Evolutionary conservation across 345 rosid genomes (phyloP).

Genomic region (Arabis hirsuta): DNA sequence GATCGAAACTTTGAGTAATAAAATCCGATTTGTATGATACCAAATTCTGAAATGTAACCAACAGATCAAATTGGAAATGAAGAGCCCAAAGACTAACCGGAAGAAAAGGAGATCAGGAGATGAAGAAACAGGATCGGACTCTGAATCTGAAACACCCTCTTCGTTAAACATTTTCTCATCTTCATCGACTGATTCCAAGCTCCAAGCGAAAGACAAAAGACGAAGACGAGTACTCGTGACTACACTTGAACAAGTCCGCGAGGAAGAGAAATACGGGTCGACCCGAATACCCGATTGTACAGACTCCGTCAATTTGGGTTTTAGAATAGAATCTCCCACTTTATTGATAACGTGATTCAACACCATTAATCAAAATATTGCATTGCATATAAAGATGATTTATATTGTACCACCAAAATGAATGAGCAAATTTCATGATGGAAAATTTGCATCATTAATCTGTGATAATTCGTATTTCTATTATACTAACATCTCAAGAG

Average conservation of each 20-base stretch:
- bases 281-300: constrained; percentile 35
- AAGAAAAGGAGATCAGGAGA: constrained; percentile 41
- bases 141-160: constrained; percentile 35
- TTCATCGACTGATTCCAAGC: constrained; percentile 29
- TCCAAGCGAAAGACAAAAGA: constrained; percentile 15
- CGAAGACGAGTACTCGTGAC: constrained; percentile 34
- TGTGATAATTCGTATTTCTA: too few species aligned
- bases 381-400: too few species aligned
- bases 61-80: constrained; percentile 24
- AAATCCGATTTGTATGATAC: not conserved
- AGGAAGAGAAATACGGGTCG: constrained; percentile 20
- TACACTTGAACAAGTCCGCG: constrained; percentile 32
- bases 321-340: constrained; percentile 12
- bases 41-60: constrained; percentile 23
- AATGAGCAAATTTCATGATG: too few species aligned
- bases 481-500: too few species aligned
- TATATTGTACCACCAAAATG: too few species aligned
- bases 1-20: constrained; percentile 4
- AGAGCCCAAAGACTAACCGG: constrained; percentile 38
- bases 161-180: constrained; percentile 40
- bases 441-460: too few species aligned
- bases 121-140: constrained; percentile 44
- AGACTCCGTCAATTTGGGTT: constrained; percentile 28
- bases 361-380: too few species aligned
- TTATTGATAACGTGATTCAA: not conserved